phyloP scores from a whole-genome alignment of 495 filamentous ascomycete genomes.

The Extremus antarcticus region DNA sequence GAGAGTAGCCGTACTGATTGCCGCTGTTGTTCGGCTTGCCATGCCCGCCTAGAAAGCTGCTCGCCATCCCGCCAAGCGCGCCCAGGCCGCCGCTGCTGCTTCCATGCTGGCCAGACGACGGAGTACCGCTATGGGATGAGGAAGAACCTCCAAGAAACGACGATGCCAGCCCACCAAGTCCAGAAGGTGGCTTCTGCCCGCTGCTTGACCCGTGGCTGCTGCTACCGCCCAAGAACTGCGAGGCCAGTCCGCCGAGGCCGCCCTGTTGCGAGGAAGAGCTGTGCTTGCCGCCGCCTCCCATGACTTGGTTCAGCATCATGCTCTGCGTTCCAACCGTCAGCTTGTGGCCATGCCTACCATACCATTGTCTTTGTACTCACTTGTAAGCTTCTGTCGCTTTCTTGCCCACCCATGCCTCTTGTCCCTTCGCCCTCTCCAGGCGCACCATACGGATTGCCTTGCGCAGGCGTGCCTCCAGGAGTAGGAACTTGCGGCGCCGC shows the following conservation, averaged over 20 bases:
- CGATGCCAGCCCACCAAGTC: constrained; percentile 26
- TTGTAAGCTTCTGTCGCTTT: constrained; percentile 25
- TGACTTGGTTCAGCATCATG: constrained; percentile 29
- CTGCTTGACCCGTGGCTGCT: constrained; percentile 22
- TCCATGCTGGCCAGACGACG: constrained; percentile 7
- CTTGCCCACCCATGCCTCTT: constrained; percentile 27
- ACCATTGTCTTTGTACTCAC: constrained; percentile 17
- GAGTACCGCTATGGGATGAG: constrained; percentile 15
- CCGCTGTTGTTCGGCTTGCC: constrained; percentile 8
- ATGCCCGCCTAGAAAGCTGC: constrained; percentile 18
- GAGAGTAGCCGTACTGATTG: constrained; percentile 14
- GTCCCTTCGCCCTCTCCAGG: constrained; percentile 20
- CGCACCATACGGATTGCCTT: constrained; percentile 23
- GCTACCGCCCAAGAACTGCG: constrained; percentile 26
- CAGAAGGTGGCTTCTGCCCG: constrained; percentile 8
- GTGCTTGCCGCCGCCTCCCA: constrained; percentile 25
- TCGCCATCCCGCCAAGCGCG: constrained; percentile 19
- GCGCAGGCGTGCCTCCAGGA: constrained; percentile 25
- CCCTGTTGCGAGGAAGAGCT: constrained; percentile 25
- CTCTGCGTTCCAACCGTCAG: constrained; percentile 17
- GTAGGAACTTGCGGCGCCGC: constrained; percentile 26
- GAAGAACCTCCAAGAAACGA: constrained; percentile 26
- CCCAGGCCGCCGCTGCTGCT: constrained; percentile 11
- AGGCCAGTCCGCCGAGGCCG: constrained; percentile 24
- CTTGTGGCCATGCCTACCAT: neutral